These are phyloP conservation scores for Leccinum fuscescens DNA, from an alignment of 1,284 basidiomycete genomes.

Conservation along the genomic window DNA sequence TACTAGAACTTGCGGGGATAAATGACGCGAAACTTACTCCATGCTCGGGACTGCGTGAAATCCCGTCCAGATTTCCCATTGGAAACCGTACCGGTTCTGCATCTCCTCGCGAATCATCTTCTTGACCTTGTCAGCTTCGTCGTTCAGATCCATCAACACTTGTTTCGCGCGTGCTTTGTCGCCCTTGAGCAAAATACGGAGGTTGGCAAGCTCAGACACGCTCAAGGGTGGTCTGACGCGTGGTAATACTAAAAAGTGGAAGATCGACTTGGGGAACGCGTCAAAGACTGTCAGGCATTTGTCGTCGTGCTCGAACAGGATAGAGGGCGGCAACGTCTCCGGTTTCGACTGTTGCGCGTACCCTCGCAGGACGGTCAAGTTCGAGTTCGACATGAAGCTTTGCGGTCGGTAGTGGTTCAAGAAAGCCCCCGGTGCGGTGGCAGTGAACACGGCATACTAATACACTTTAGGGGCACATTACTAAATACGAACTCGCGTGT, in stretches of 20 bases:
- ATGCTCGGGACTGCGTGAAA: constrained; percentile 86
- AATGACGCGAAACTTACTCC: constrained; percentile 48
- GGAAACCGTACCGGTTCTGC: constrained; percentile 72
- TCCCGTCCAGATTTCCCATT: constrained; percentile 79
- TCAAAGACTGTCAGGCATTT: constrained; percentile 79
- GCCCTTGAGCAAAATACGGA: constrained; percentile 59
- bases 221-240: constrained; percentile 42
- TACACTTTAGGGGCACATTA: constrained; percentile 17
- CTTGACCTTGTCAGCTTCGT: constrained; percentile 54
- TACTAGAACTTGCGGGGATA: background rate
- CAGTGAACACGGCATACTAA: constrained; percentile 3
- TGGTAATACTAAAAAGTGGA: constrained; percentile 81
- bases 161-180: constrained; percentile 52
- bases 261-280: constrained; percentile 81
- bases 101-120: constrained; percentile 79
- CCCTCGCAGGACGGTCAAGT: constrained; percentile 54
- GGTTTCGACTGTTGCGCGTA: constrained; percentile 60
- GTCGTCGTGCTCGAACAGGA: constrained; percentile 62
- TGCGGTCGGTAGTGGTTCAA: background rate
- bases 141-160: constrained; percentile 55
- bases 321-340: constrained; percentile 51
- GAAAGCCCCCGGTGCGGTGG: background rate
- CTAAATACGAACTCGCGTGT: constrained; percentile 1
- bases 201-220: constrained; percentile 47
- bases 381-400: constrained; percentile 34